Conservation (phyloP, 2,329 filamentous ascomycete species). For the Neonectria ditissima region DNA sequence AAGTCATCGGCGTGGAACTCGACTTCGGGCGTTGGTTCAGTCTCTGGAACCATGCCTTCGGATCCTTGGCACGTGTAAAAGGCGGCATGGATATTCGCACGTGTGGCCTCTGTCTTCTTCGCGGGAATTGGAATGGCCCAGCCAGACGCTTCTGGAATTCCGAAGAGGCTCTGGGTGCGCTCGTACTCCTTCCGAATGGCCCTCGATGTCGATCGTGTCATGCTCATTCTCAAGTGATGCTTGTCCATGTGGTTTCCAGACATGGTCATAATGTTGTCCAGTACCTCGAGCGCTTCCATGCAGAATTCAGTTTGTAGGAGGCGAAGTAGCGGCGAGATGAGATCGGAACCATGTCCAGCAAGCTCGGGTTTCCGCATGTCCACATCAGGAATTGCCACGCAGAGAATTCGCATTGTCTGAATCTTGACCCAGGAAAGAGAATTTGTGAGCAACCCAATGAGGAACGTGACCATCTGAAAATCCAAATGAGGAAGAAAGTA, state of each 20-base stretch:
- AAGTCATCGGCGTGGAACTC: conserved; percentile 95
- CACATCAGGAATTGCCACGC: conserved; percentile 85
- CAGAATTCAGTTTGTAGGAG: conserved; percentile 94
- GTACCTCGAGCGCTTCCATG: conserved; percentile 88
- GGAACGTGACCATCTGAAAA: conserved; percentile 86
- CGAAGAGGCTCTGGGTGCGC: conserved; percentile 92
- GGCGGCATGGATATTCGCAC: conserved; percentile 93
- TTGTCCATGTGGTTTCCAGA: conserved; percentile 92
- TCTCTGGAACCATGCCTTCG: conserved; percentile 67
- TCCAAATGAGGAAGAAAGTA: conserved; percentile 86
- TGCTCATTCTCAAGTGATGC: conserved; percentile 97
- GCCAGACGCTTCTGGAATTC: conserved; percentile 93
- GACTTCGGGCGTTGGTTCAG: conserved; percentile 82
- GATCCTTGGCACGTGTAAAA: conserved; percentile 91
- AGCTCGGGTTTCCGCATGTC: conserved; percentile 95
- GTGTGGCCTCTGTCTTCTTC: conserved; percentile 85
- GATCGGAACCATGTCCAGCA: conserved; percentile 89
- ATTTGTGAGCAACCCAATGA: conserved; percentile 93
- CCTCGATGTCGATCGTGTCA: conserved; percentile 89
- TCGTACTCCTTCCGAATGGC: conserved; percentile 94
- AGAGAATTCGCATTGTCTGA: conserved; percentile 91
- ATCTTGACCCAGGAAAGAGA: conserved; percentile 89
- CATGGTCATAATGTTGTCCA: conserved; percentile 96
- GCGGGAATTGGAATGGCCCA: conserved; percentile 97
- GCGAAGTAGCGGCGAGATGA: conserved; percentile 91